Percentiles rank a stretch among this genome's conserved stretches.
phyloP scores from a whole-genome alignment of 1,284 basidiomycete genomes.

The Pulveroboletus ridleyi region DNA sequence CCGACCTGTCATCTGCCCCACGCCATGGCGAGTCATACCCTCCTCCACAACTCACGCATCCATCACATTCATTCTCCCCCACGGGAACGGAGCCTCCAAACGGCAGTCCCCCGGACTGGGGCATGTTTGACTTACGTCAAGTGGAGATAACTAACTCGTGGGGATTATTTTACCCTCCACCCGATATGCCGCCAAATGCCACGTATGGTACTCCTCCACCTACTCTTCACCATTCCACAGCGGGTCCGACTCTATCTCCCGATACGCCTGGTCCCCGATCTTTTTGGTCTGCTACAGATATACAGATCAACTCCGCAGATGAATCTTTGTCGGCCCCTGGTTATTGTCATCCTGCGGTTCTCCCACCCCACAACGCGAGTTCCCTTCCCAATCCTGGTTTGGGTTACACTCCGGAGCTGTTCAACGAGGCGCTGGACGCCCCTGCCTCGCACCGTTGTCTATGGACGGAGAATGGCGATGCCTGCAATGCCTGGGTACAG shows the following conservation, averaged over 20 bases:
- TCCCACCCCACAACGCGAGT: slow-evolving; percentile 1
- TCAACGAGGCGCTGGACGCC: slow-evolving; percentile 5
- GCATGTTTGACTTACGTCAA: slow-evolving; percentile 1
- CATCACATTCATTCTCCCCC: slow-evolving; percentile 1
- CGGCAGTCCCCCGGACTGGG: not conserved
- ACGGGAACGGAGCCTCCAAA: not conserved
- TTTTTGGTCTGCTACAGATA: slow-evolving; percentile 7
- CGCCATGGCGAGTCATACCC: slow-evolving; percentile 4
- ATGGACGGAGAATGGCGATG: slow-evolving; percentile 25
- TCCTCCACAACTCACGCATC: slow-evolving; percentile 1
- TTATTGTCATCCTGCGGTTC: slow-evolving; percentile 4
- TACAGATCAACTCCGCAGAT: slow-evolving; percentile 12
- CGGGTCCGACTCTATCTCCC: not conserved
- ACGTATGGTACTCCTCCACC: not conserved
- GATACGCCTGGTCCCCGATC: slow-evolving; percentile 11
- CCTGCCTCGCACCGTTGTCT: slow-evolving; percentile 28
- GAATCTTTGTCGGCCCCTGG: slow-evolving; percentile 3
- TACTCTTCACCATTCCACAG: not conserved
- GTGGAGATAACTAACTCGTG: slow-evolving; percentile 14
- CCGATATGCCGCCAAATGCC: slow-evolving; percentile 4
- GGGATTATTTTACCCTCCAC: slow-evolving; percentile 7
- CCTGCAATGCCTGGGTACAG: slow-evolving; percentile 27
- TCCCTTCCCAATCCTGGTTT: not conserved
- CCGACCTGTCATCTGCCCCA: slow-evolving; percentile 4
- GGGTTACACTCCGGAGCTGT: slow-evolving; percentile 8